A percentile compares a stretch with the other conserved stretches of the same genome.
These are phyloP conservation scores for Ophiocordyceps robertsii DNA, from an alignment of 2,329 filamentous ascomycete species.

Conservation along the genomic window DNA sequence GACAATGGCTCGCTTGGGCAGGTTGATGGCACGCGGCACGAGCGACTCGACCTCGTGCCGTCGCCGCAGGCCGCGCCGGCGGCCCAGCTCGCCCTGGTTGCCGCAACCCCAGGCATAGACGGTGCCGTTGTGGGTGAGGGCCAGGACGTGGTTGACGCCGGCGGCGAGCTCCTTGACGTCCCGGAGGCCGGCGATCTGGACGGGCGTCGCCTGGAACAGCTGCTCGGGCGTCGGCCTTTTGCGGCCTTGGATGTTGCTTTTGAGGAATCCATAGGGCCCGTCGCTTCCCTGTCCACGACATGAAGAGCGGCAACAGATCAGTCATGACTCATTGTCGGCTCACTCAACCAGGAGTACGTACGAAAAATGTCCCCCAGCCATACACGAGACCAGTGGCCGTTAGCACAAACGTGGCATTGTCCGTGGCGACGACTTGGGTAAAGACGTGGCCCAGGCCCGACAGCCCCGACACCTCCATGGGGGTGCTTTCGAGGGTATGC, in stretches of 20 bases:
- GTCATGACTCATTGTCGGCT: slow-evolving; percentile 13
- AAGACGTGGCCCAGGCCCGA: slow-evolving; percentile 39
- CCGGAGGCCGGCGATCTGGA: slow-evolving; percentile 38
- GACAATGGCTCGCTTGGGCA: slow-evolving; percentile 18
- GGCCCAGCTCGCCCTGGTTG: slow-evolving; percentile 34
- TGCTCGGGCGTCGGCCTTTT: background rate
- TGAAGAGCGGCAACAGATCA: slow-evolving; percentile 2
- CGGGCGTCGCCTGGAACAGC: slow-evolving; percentile 17
- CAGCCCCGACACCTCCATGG: slow-evolving; percentile 25
- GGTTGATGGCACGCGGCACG: slow-evolving; percentile 21
- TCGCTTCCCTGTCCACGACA: background rate
- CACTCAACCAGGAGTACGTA: slow-evolving; percentile 22
- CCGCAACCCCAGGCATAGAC: slow-evolving; percentile 9
- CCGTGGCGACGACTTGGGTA: slow-evolving; percentile 45
- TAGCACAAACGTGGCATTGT: slow-evolving; percentile 56
- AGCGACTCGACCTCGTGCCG: slow-evolving; percentile 26
- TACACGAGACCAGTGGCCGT: slow-evolving; percentile 57
- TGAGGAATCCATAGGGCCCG: background rate
- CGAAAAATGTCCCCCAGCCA: slow-evolving; percentile 59
- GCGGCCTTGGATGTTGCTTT: background rate
- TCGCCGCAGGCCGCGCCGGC: slow-evolving; percentile 36
- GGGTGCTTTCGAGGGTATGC: background rate
- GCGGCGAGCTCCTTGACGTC: slow-evolving; percentile 46
- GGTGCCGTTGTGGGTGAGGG: slow-evolving; percentile 40
- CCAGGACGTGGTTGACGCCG: slow-evolving; percentile 53